Conservation (phyloP, 2,329 filamentous ascomycete species). For the Annulohypoxylon truncatum region DNA sequence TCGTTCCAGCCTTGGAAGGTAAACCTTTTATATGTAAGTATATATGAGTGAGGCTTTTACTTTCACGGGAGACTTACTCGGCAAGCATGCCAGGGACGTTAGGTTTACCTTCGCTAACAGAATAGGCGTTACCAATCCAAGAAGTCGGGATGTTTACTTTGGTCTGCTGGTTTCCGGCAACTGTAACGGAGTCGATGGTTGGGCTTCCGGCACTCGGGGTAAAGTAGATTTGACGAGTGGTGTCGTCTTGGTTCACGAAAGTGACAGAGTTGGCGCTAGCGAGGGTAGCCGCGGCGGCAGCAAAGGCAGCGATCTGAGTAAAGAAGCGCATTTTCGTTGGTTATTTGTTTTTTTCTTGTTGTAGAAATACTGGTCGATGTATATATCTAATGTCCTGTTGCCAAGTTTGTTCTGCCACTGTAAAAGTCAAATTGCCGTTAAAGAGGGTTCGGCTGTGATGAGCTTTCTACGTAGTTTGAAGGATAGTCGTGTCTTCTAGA, state of each 20-base stretch:
- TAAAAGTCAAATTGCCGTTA: constrained; percentile 18
- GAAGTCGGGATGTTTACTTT: constrained; percentile 57
- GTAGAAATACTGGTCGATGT: constrained; percentile 35
- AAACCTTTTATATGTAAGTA: constrained; percentile 47
- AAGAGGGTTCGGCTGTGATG: constrained; percentile 22
- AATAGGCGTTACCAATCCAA: constrained; percentile 65
- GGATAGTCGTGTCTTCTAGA: constrained; percentile 22
- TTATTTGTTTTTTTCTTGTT: constrained; percentile 32
- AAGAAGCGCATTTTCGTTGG: constrained; percentile 68
- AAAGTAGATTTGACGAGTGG: constrained; percentile 63
- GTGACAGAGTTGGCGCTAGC: constrained; percentile 64
- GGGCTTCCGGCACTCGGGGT: constrained; percentile 56
- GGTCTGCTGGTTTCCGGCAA: constrained; percentile 54
- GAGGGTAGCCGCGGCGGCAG: constrained; percentile 56
- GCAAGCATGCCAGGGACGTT: constrained; percentile 64
- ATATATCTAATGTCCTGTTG: constrained; percentile 28
- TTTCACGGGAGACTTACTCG: constrained; percentile 47
- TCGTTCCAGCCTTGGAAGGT: constrained; percentile 61
- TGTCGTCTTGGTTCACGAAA: constrained; percentile 68
- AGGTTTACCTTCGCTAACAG: constrained; percentile 58
- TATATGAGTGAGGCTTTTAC: background rate
- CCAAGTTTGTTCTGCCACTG: constrained; percentile 17
- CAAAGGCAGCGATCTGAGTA: constrained; percentile 57
- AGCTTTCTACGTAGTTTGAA: constrained; percentile 27
- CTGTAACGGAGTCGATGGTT: constrained; percentile 54